These are phyloP conservation scores for Cytospora chrysosperma DNA, from an alignment of 2,329 filamentous ascomycete species.

Conservation along the genomic window DNA sequence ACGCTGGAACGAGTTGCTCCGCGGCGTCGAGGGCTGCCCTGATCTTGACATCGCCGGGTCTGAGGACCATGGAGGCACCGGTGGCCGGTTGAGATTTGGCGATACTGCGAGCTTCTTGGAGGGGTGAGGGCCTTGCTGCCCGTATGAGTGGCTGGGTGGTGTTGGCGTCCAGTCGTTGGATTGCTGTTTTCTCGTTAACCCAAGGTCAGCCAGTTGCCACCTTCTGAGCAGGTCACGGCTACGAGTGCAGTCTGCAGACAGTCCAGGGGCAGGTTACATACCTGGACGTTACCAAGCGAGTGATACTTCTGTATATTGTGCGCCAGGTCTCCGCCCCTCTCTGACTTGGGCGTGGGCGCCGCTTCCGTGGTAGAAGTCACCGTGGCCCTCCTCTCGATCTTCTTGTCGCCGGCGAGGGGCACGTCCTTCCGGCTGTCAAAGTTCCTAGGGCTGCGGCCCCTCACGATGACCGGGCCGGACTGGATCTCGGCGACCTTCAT, in stretches of 20 bases:
- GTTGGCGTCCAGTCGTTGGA: conserved; percentile 47
- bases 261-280: conserved; percentile 26
- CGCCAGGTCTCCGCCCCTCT: conserved; percentile 26
- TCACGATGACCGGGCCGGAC: conserved; percentile 91
- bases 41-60: conserved; percentile 33
- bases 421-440: conserved; percentile 90
- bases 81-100: conserved; percentile 50
- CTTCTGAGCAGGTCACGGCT: background rate
- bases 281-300: conserved; percentile 37
- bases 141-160: conserved; percentile 32
- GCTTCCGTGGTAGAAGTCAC: conserved; percentile 33
- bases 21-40: conserved; percentile 26
- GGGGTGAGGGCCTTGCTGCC: conserved; percentile 45
- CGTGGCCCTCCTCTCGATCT: conserved; percentile 45
- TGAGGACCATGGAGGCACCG: conserved; percentile 52
- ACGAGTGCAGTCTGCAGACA: background rate
- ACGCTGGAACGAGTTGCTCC: conserved; percentile 28
- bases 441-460: conserved; percentile 87
- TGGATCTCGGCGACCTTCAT: conserved; percentile 79
- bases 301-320: conserved; percentile 35
- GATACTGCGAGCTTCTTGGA: conserved; percentile 54
- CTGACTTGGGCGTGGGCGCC: conserved; percentile 18
- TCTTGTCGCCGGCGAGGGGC: conserved; percentile 61
- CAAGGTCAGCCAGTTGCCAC: conserved; percentile 10
- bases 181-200: conserved; percentile 30